Conservation (phyloP, 108 stramenopile genomes). For the Skeletonema menzelii region DNA sequence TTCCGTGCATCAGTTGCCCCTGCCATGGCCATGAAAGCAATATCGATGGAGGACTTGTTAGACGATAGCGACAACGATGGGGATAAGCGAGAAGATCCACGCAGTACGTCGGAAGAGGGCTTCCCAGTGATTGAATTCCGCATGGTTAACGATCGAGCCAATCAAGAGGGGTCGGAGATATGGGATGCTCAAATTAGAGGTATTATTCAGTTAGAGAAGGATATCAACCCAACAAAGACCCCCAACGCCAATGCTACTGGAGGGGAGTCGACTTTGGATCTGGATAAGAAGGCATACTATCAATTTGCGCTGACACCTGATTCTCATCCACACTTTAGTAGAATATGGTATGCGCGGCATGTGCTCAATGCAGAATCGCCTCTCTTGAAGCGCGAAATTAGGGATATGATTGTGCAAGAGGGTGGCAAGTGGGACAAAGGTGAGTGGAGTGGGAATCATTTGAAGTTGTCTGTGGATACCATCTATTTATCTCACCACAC, state of each 20-base stretch:
- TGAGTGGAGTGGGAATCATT: background rate
- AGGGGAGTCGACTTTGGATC: conserved; percentile 23
- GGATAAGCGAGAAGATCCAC: background rate
- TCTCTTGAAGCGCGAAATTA: conserved; percentile 15
- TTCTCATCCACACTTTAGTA: conserved; percentile 28
- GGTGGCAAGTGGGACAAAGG: conserved; percentile 25
- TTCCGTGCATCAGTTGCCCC: conserved; percentile 18
- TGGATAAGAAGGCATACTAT: conserved; percentile 27
- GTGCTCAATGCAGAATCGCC: conserved; percentile 32
- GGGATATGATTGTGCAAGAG: conserved; percentile 24
- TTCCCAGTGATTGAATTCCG: conserved; percentile 32
- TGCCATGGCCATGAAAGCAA: background rate
- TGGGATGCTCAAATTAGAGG: conserved; percentile 34
- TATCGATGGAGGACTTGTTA: background rate
- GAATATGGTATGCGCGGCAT: conserved; percentile 25
- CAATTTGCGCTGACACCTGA: conserved; percentile 15
- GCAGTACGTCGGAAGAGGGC: conserved; percentile 6
- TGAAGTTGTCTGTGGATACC: too few species aligned
- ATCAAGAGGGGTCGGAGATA: conserved; percentile 21
- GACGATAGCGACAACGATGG: background rate
- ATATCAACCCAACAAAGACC: background rate
- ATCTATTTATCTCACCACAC: background rate
- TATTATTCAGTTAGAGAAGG: conserved; percentile 23
- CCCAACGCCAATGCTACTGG: conserved; percentile 6
- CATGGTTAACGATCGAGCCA: conserved; percentile 31